Evolutionary conservation across 2,329 filamentous ascomycete species (phyloP).

Genomic region (Coniella vitis): DNA sequence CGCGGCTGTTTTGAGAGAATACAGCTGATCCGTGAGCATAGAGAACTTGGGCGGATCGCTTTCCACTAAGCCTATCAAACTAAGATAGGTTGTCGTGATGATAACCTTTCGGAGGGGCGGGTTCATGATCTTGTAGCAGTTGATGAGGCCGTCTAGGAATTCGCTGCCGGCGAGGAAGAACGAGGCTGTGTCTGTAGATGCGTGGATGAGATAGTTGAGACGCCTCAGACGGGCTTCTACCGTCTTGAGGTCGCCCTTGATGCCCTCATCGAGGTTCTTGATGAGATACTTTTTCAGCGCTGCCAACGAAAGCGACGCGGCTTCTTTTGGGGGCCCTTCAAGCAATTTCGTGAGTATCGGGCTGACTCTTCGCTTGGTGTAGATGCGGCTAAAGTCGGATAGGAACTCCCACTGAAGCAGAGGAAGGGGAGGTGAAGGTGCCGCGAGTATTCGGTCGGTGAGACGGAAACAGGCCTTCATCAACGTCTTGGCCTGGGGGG

Average conservation of each 20-base stretch:
- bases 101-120: constrained; percentile 59
- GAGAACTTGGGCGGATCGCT: constrained; percentile 63
- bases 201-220: constrained; percentile 58
- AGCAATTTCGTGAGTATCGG: constrained; percentile 45
- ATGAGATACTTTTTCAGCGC: constrained; percentile 57
- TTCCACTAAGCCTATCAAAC: constrained; percentile 63
- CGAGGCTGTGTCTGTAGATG: constrained; percentile 48
- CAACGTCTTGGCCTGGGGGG: constrained; percentile 36
- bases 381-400: constrained; percentile 59
- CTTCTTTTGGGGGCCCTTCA: constrained; percentile 39
- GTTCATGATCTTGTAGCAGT: constrained; percentile 58
- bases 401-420: constrained; percentile 63
- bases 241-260: constrained; percentile 46
- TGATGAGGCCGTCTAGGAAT: constrained; percentile 70
- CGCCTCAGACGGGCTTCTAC: constrained; percentile 49
- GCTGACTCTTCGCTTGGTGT: constrained; percentile 55
- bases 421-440: constrained; percentile 32
- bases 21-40: constrained; percentile 75
- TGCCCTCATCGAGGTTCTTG: constrained; percentile 53
- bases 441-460: constrained; percentile 46
- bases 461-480: constrained; percentile 61
- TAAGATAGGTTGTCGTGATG: constrained; percentile 68
- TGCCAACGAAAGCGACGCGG: constrained; percentile 49
- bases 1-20: constrained; percentile 66
- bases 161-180: constrained; percentile 80